Conservation (phyloP, 2,329 filamentous ascomycete genomes). For the Stemphylium beticola region DNA sequence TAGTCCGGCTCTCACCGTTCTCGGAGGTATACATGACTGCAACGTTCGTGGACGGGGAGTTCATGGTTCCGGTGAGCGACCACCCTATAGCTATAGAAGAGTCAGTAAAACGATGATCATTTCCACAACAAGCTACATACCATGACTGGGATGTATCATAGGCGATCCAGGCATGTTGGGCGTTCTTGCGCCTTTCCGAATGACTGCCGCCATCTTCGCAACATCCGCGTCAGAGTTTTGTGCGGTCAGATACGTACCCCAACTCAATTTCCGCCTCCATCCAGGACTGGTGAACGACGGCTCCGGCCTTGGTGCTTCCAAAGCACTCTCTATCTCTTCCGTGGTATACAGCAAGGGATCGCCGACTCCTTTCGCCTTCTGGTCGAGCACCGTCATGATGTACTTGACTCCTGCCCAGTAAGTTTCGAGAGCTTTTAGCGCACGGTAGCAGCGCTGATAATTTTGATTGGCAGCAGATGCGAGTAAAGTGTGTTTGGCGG, state of each 20-base stretch:
- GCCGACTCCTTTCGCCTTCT: constrained; percentile 85
- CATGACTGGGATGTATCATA: constrained; percentile 58
- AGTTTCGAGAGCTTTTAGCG: constrained; percentile 76
- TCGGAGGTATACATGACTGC: constrained; percentile 77
- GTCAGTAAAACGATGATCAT: constrained; percentile 14
- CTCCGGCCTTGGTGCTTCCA: constrained; percentile 59
- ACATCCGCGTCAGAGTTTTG: constrained; percentile 38
- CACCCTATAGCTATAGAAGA: constrained; percentile 70
- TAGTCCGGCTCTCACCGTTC: constrained; percentile 33
- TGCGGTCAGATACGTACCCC: constrained; percentile 51
- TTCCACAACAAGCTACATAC: constrained; percentile 31
- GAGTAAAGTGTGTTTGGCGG: constrained; percentile 74
- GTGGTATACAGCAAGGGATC: constrained; percentile 70
- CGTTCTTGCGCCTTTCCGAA: constrained; percentile 37
- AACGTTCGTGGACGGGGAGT: constrained; percentile 82
- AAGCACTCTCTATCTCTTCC: constrained; percentile 79
- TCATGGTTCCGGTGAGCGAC: constrained; percentile 86
- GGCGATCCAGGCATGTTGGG: constrained; percentile 53
- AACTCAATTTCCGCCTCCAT: constrained; percentile 57
- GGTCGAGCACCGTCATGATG: constrained; percentile 83
- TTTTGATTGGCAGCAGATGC: constrained; percentile 85
- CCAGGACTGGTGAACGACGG: constrained; percentile 59
- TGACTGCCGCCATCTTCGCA: constrained; percentile 40
- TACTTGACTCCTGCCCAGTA: constrained; percentile 91
- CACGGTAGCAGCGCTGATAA: constrained; percentile 86